A percentile compares a stretch with the other conserved stretches of the same genome.
phyloP scores from a whole-genome alignment of 2,329 filamentous ascomycete species.

The Setomelanomma holmii region DNA sequence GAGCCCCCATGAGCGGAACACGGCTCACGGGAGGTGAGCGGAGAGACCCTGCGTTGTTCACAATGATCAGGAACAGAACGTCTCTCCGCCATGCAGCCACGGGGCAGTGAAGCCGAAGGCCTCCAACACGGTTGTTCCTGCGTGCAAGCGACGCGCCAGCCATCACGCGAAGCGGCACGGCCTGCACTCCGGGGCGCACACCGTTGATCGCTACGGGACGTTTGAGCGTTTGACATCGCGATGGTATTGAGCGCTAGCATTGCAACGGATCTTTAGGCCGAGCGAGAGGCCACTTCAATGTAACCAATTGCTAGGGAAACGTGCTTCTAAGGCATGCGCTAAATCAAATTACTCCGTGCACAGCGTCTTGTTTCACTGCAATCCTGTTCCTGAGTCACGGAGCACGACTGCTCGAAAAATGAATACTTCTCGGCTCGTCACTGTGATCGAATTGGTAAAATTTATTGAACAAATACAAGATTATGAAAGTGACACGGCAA shows the following conservation, averaged over 20 bases:
- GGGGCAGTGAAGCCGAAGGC: not conserved
- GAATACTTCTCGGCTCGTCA: not conserved
- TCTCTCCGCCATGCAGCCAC: not conserved
- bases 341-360: not conserved
- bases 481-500: not conserved
- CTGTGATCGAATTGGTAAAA: not conserved
- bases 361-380: not conserved
- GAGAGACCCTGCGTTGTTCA: constrained; percentile 13
- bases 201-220: constrained; percentile 6
- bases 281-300: not conserved
- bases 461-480: not conserved
- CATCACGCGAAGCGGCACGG: not conserved
- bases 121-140: not conserved
- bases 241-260: constrained; percentile 1
- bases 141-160: constrained; percentile 1
- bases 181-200: not conserved
- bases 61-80: constrained; percentile 10
- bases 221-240: constrained; percentile 6
- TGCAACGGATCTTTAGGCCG: not conserved
- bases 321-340: not conserved
- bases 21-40: constrained; percentile 5
- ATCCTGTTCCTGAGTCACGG: not conserved
- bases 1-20: constrained; percentile 2
- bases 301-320: not conserved
- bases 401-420: not conserved